These are phyloP conservation scores for Phascolomyces articulosus DNA, from an alignment of 371 early-diverging fungal species.

Conservation along the genomic window DNA sequence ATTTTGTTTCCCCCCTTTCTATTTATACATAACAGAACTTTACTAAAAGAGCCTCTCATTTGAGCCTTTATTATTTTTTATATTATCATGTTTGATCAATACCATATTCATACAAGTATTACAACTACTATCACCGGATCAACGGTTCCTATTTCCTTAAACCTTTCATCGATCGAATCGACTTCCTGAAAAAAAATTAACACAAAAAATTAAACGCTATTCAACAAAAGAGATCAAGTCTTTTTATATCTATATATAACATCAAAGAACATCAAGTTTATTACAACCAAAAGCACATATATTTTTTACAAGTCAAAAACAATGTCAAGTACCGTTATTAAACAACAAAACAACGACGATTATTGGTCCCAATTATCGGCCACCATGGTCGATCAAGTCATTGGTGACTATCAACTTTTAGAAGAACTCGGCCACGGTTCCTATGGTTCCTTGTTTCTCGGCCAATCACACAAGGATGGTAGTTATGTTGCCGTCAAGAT, in stretches of 20 bases:
- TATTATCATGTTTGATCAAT: conserved; percentile 1
- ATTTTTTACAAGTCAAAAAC: background rate
- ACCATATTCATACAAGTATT: background rate
- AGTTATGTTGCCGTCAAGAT: conserved; percentile 69
- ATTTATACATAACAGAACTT: background rate
- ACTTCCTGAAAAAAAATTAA: conserved; percentile 6
- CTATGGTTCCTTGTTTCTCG: conserved; percentile 62
- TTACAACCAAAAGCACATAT: too few relatives aligned
- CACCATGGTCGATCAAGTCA: conserved; percentile 33
- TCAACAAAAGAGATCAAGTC: too few relatives aligned
- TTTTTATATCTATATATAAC: too few relatives aligned
- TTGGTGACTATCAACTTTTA: conserved; percentile 40
- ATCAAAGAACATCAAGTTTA: too few relatives aligned
- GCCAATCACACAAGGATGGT: conserved; percentile 35
- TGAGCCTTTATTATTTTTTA: background rate
- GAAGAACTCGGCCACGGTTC: conserved; percentile 62
- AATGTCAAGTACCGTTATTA: background rate
- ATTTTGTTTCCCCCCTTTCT: background rate
- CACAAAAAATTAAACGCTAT: background rate
- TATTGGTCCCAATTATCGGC: conserved; percentile 36
- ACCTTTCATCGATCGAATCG: background rate
- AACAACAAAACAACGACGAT: conserved; percentile 11
- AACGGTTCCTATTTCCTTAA: conserved; percentile 2
- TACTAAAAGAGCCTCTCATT: background rate
- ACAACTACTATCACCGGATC: background rate